Evolutionary conservation across 2,329 filamentous ascomycete genomes (phyloP), one percentile per base, ranked within the genome.

Genomic region (Cladosporium sphaerospermum): DNA sequence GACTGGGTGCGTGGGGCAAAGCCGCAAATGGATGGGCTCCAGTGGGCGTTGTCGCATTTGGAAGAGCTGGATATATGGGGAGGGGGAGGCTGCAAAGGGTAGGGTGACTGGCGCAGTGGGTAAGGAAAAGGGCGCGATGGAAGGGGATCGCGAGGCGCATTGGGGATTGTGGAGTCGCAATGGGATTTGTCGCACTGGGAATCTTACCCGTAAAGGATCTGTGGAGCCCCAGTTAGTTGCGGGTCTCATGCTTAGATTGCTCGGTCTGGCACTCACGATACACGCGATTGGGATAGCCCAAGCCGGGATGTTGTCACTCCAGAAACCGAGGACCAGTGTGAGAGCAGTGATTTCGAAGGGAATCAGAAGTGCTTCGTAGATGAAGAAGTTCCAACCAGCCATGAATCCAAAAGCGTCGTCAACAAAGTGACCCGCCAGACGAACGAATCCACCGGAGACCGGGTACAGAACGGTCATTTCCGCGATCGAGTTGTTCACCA

Each of bases 391-490:
- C 73, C 73, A 76, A 23, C 75, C 76, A 39, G 68, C 71, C 54
- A 72, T 70, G 61, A 85, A 84, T 33, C 82, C 82, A 16, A 81
- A 71, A 9, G 82, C 75, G n/a, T 85, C 82, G 64, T 86, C 83
- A 9, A 81, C 80, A 79, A 81, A 86, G 59, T 81, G 73, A 28
- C 82, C 81, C 4, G 81, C 81, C 61, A 85, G 74, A 55, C 83
- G 80, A 58, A 86, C 78, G 63, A 84, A 85, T 2, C 79, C 79
- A 57, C 82, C 82, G 40, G 75, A 77, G 44, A 86, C 76, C 19
- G 83, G 83, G 74, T 83, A 81, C 57, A 78, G 78, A 36, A 75
- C 74, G 31, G 73, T 77, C 82, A 86, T 85, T 65, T 86, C 83
- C 8, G 83, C 82, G 55, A 84, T 73, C 56, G 76, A 77, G 63